phyloP scores from a whole-genome alignment of 1,139 yeast genomes.

The Blastobotrys elegans region DNA sequence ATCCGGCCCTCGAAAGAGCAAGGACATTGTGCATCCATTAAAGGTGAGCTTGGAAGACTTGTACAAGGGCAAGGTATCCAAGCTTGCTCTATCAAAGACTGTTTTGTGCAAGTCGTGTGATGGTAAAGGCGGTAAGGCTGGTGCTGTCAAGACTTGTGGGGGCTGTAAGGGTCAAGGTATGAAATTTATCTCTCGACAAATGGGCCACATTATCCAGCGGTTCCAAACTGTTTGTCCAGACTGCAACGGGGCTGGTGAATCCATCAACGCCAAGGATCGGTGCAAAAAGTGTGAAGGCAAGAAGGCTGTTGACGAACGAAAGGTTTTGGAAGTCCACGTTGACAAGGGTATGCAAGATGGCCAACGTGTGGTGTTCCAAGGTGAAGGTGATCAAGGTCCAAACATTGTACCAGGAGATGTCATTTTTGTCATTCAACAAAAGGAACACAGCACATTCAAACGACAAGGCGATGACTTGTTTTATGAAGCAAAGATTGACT shows the following conservation, averaged over 20 bases:
- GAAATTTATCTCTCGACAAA: slow-evolving; percentile 90
- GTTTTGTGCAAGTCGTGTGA: slow-evolving; percentile 82
- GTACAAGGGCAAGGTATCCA: slow-evolving; percentile 91
- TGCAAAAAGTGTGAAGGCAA: slow-evolving; percentile 87
- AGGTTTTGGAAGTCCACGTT: slow-evolving; percentile 87
- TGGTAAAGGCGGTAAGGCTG: slow-evolving; percentile 95
- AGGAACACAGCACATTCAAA: slow-evolving; percentile 71
- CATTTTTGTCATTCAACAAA: slow-evolving; percentile 83
- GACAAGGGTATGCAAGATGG: slow-evolving; percentile 98
- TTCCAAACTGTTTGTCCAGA: slow-evolving; percentile 92
- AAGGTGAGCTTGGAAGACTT: slow-evolving; percentile 79
- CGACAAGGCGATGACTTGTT: slow-evolving; percentile 89
- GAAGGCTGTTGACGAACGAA: slow-evolving; percentile 82
- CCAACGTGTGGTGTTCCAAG: slow-evolving; percentile 82
- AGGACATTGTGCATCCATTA: slow-evolving; percentile 86
- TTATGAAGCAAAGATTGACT: slow-evolving; percentile 82
- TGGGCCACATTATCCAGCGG: slow-evolving; percentile 99
- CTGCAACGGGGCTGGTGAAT: slow-evolving; percentile 92
- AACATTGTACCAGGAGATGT: slow-evolving; percentile 96
- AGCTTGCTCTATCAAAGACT: slow-evolving; percentile 90
- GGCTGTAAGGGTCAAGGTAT: slow-evolving; percentile 89
- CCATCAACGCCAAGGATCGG: slow-evolving; percentile 79
- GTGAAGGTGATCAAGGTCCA: slow-evolving; percentile 98
- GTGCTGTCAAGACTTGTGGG: slow-evolving; percentile 81
- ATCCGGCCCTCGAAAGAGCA: slow-evolving; percentile 68